These are phyloP conservation scores for Rhynchosporium agropyri DNA, from an alignment of 2,329 filamentous ascomycete species.

Conservation along the genomic window DNA sequence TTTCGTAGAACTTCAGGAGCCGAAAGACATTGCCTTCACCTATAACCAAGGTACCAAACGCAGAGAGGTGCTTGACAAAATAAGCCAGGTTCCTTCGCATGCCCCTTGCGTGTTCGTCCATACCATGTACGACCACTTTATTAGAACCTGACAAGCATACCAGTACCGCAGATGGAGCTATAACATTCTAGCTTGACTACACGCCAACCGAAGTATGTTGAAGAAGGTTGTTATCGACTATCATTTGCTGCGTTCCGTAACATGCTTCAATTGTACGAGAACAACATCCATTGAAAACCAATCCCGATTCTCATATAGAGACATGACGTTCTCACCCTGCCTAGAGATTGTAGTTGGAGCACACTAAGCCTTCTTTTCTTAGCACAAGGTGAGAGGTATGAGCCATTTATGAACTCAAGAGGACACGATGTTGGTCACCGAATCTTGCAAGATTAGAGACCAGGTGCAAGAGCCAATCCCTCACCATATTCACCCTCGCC, in stretches of 20 bases:
- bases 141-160: not conserved
- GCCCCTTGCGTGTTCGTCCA: not conserved
- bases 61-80: slow-evolving; percentile 8
- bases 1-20: too few relatives aligned
- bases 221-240: slow-evolving; percentile 14
- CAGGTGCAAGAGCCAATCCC: not conserved
- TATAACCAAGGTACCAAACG: not conserved
- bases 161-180: not conserved
- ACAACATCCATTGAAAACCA: slow-evolving; percentile 1
- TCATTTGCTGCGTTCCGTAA: not conserved
- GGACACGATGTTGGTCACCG: not conserved
- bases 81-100: not conserved
- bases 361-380: not conserved
- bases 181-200: slow-evolving; percentile 19
- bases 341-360: not conserved
- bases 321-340: not conserved
- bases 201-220: slow-evolving; percentile 16
- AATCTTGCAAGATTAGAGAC: not conserved
- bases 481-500: not conserved
- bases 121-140: not conserved
- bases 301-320: not conserved
- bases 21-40: not conserved
- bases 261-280: not conserved
- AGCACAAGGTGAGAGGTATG: too few relatives aligned
- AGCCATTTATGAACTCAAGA: not conserved